Evolutionary conservation across 2,329 filamentous ascomycete genomes (phyloP), one percentile per base, ranked within the genome.

Genomic region (Diaporthe destruens): DNA sequence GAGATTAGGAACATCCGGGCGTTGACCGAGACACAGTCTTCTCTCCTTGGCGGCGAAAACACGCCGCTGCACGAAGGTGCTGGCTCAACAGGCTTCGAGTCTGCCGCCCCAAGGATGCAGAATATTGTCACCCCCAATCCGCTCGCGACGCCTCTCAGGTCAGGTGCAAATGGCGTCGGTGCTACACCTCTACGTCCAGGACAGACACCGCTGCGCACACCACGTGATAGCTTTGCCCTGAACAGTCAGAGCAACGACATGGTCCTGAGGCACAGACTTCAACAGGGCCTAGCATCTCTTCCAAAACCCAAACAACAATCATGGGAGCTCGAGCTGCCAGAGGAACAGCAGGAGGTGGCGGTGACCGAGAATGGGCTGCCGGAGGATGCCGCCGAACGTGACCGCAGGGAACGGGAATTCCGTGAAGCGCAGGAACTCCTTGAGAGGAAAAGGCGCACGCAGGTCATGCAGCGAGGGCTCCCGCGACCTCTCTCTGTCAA

Each of bases 1-100:
- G 96, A 99, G 82, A 96, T 98, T 75, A 91, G 92, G 72, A 98
- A 99, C 80, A 98, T 98, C 61, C 90, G 93, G 76, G 94, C 96
- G 9, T 85, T 98, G 66, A 98, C 95, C 0, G 93, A 97, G 79
- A 98, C 96, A 0, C 94, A 98, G 78, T 98, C 96, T 25, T 97
- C 94, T 12, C 86, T 99, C 11, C 87, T 99, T 0, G 96, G 96
- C 74, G 96, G 96, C 18, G 96, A 99, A 76, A 98, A 98, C 78
- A 95, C 95, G 0, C 94, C 94, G 55, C 87, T 99, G 14, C 90
- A 95, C 72, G 94, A 98, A 79, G 94, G 94, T 7, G 84, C 88
- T 56, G 91, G 89, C 4, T 97, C 95, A 14, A 97, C 95, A 8
- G 95, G 95, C 0, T 97, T 98, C 77, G 93, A 96, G 77, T 93